Evolutionary conservation across 805 yeast genomes (phyloP), one percentile per base, ranked within the genome.

Genomic region (Teunomyces funiuensis): DNA sequence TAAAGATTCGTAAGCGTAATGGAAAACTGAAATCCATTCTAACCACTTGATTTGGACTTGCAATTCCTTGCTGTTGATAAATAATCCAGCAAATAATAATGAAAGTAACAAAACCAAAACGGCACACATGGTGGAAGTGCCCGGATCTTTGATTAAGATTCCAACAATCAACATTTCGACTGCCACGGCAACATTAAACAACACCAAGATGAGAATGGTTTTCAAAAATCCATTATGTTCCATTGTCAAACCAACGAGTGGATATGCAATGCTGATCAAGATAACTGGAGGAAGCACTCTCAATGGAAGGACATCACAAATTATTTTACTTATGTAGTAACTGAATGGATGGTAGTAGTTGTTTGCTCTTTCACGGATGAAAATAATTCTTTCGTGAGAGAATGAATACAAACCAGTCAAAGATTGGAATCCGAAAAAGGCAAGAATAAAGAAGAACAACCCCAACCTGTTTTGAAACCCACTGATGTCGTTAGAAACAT

Each of bases 391-490:
- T 60, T 93, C 99, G 40, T 80, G 75, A 0, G 96, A 82, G 61
- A 93, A 93, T 3, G 96, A 79, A 50, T 89, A 91, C 40, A 93
- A 69, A 0, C 97, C 95, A 0, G 98, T 91, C 54, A 93, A 74
- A 0, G 98, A 85, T 1, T 95, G 84, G 61, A 93, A 93, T 0
- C 99, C 99, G 69, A 93, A 90, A 54, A 90, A 77, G 3, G 98
- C 88, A 46, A 93, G 71, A 39, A 90, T 65, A 62, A 93, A 93
- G 71, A 93, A 91, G 64, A 93, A 93, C 45, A 93, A 70, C 0
- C 99, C 99, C 49, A 93, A 73, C 53, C 99, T 76, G 63, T 93
- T 93, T 62, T 93, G 99, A 71, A 93, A 93, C 0, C 99, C 99
- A 54, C 96, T 82, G 41, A 93, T 91, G 60, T 91, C 97, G 57